Evolutionary conservation across 2,329 filamentous ascomycete genomes (phyloP).

Genomic region (Thielaviopsis euricoi): DNA sequence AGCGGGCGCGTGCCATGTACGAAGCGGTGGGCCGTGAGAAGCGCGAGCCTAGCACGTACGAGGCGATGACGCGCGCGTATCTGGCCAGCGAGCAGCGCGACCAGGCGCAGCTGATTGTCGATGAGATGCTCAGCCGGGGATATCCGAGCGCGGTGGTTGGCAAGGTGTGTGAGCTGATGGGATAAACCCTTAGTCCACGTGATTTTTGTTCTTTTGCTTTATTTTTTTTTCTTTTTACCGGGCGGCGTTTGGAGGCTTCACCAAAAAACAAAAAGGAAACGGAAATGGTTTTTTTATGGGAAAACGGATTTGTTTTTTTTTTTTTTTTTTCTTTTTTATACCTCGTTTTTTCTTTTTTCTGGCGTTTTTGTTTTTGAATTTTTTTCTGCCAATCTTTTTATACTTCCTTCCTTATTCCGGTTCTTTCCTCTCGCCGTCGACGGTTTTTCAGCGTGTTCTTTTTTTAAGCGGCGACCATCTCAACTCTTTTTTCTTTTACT

Average conservation of each 20-base stretch:
- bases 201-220: neutral
- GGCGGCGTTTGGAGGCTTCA: constrained; percentile 7
- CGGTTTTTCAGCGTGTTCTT: neutral
- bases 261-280: constrained; percentile 9
- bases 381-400: neutral
- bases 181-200: too few species aligned
- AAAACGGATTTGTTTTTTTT: constrained; percentile 9
- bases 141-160: constrained; percentile 84
- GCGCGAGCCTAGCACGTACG: constrained; percentile 93
- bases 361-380: neutral
- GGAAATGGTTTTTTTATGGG: constrained; percentile 4
- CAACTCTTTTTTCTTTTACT: constrained; percentile 7
- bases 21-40: constrained; percentile 58
- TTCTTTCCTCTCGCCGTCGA: neutral
- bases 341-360: neutral
- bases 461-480: neutral
- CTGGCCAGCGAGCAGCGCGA: constrained; percentile 68
- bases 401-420: neutral
- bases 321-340: constrained; percentile 1
- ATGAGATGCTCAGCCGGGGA: constrained; percentile 78
- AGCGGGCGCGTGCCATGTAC: constrained; percentile 65
- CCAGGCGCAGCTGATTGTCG: constrained; percentile 60
- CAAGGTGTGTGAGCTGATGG: constrained; percentile 84
- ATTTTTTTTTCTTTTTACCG: neutral
- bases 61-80: constrained; percentile 92